Evolutionary conservation across 495 filamentous ascomycete species (phyloP), one percentile per base, ranked within the genome.

Genomic region (Glonium stellatum): DNA sequence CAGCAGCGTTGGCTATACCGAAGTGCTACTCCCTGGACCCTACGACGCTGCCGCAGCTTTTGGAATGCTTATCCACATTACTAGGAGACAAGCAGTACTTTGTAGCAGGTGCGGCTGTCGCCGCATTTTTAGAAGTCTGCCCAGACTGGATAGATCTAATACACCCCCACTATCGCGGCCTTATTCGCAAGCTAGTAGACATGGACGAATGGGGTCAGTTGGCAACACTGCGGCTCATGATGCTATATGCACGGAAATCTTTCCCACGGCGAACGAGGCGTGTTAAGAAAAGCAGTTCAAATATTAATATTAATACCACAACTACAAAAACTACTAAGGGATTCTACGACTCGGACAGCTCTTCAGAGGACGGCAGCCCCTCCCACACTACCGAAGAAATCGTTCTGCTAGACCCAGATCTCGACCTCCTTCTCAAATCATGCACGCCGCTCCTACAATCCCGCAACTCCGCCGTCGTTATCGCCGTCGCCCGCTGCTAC

Each of bases 171-270:
- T 98, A 97, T 69, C 81, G 88, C 60, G 77, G 80, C 51, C 73
- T 98, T 47, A 83, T 92, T 42, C 88, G 84, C 71, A 96, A 96
- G 77, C 75, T 97, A 31, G 89, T 97, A 27, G 93, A 97, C 68
- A 98, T 98, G 93, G 93, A 98, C 73, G 93, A 98, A 72, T 98
- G 93, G 93, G 86, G 90, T 47, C 93, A 98, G 72, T 72, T 97
- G 1, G 86, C 87, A 0, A 88, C 87, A 10, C 64, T 97, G 64
- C 82, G 84, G 48, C 73, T 97, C 59, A 83, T 97, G 81, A 87
- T 85, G 5, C 70, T 84, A 25, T 98, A 98, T 67, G 84, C 89
- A 5, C 83, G 93, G 25, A 85, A 83, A 73, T 97, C 90, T 75
- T 98, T 98, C 67, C 93, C 93, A 4, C 78, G 78, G 35, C 82